Evolutionary conservation across 73 alveolate genomes (phyloP).

Genomic region (Paramecium pentaurelia): DNA sequence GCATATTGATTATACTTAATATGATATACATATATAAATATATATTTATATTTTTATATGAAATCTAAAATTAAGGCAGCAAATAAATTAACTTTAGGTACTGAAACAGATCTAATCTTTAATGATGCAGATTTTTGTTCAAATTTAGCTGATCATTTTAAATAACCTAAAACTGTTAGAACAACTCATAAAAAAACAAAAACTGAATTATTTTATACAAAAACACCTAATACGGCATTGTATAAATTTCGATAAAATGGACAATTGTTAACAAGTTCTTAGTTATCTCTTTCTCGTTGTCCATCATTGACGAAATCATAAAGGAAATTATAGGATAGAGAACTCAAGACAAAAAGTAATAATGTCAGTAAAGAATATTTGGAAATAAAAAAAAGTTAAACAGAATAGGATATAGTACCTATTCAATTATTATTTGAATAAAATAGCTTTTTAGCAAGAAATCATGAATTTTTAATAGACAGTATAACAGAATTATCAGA

Average conservation of each 20-base stretch:
- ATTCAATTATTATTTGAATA: not conserved
- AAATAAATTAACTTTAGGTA: not conserved
- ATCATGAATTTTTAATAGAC: not conserved
- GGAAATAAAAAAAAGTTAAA: not conserved
- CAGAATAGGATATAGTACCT: not conserved
- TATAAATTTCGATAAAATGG: not conserved
- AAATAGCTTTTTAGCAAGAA: not conserved
- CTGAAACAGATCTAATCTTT: not conserved
- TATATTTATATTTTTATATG: not conserved
- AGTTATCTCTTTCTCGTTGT: not conserved
- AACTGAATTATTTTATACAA: not conserved
- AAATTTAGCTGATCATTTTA: not conserved
- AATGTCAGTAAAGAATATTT: conserved; percentile 11
- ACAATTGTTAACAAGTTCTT: not conserved
- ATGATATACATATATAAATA: not conserved
- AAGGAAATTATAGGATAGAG: not conserved
- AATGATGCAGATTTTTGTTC: conserved; percentile 6
- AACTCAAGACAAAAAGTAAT: not conserved
- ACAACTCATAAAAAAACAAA: not conserved
- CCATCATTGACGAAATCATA: not conserved
- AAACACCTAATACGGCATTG: not conserved
- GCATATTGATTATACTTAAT: not conserved
- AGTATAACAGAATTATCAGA: not conserved
- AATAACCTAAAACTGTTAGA: not conserved
- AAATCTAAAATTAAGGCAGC: not conserved